Evolutionary conservation across 176 grass and related monocot species (phyloP).

Genomic region (Juncus inflexus): DNA sequence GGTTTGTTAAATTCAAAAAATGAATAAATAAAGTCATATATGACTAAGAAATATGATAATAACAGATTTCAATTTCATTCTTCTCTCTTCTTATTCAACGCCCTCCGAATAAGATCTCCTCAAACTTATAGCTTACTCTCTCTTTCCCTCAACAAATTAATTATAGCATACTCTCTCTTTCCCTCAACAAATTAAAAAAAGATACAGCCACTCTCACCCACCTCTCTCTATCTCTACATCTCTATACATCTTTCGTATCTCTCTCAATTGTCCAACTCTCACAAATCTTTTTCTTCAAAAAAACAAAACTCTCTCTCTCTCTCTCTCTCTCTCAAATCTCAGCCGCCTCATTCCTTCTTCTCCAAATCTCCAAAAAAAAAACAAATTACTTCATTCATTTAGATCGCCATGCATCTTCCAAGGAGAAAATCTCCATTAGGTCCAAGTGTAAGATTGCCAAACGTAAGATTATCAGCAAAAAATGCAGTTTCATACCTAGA

Average conservation of each 20-base stretch:
- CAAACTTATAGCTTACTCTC: neutral
- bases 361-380: neutral
- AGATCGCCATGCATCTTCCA: neutral
- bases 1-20: slow-evolving; percentile 7
- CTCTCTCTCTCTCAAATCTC: neutral
- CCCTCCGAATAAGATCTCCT: slow-evolving; percentile 19
- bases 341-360: neutral
- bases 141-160: too few species aligned
- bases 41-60: slow-evolving; percentile 4
- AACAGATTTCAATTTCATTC: slow-evolving; percentile 5
- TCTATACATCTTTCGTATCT: neutral
- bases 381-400: neutral
- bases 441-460: slow-evolving; percentile 37
- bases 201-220: neutral
- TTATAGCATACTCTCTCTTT: too few species aligned
- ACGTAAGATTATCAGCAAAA: slow-evolving; percentile 29
- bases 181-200: neutral
- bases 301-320: neutral
- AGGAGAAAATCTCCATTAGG: slow-evolving; percentile 33
- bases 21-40: slow-evolving; percentile 11
- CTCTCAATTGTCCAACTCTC: neutral
- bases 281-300: slow-evolving; percentile 13
- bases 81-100: slow-evolving; percentile 17
- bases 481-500: neutral
- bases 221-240: neutral